A percentile compares a stretch with the other conserved stretches of the same genome.
Conservation (phyloP, 1,284 basidiomycete species). For the Ceratobasidium sp. region DNA sequence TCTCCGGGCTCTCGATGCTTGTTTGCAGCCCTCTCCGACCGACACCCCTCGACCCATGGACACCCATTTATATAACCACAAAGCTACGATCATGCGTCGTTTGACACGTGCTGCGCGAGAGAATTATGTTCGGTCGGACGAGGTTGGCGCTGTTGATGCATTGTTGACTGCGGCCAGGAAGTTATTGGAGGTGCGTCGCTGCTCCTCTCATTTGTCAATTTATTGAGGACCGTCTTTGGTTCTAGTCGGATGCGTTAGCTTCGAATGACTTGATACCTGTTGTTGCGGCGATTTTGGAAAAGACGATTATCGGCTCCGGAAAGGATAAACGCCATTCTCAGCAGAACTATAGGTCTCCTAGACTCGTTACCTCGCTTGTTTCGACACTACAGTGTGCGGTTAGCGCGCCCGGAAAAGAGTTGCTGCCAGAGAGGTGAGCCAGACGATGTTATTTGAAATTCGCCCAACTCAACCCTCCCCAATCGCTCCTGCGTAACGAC, state of each 20-base stretch:
- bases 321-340: conserved; percentile 5
- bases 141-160: conserved; percentile 20
- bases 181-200: conserved; percentile 5
- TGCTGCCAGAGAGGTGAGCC: background rate
- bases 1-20: conserved; percentile 63
- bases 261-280: conserved; percentile 7
- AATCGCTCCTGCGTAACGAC: background rate
- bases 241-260: background rate
- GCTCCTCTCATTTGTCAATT: background rate
- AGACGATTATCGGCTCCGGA: background rate
- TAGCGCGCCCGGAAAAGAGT: background rate
- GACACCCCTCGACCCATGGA: conserved; percentile 56
- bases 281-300: conserved; percentile 23
- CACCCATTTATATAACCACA: conserved; percentile 52
- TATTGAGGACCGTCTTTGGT: background rate
- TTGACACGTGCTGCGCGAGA: conserved; percentile 32
- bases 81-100: conserved; percentile 31
- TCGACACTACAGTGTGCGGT: conserved; percentile 8
- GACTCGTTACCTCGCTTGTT: conserved; percentile 16
- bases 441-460: background rate
- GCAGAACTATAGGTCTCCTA: background rate
- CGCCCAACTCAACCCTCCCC: background rate
- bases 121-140: conserved; percentile 13
- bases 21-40: conserved; percentile 58
- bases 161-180: conserved; percentile 21